Base-by-base conservation (phyloP, 176 grass and related monocot genomes). In the Coix lacrymajobi region DNA sequence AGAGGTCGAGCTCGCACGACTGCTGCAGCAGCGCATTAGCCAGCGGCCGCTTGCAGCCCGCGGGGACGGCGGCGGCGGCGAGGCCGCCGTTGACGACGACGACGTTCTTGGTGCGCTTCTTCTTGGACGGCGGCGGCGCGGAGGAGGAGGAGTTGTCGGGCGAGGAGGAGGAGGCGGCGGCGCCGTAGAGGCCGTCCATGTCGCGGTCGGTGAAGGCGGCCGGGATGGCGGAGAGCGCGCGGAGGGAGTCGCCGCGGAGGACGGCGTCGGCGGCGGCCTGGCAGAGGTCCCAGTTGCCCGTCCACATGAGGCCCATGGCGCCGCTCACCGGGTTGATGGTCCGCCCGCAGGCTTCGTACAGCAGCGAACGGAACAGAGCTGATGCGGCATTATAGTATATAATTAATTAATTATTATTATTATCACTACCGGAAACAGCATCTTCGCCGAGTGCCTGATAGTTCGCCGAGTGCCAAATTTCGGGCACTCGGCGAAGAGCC, bases 261-360 rank as follows among this genome's bases (percentile, higher is more conserved):
- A 98, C 85, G 37, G 91, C 79, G 5, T 85, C 82, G 41, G 90
- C 96, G 25, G 93, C 92, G 13, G 82, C 87, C 90, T 95, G 90
- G 82, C 93, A 99, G 26, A 96, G 71, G 80, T 96, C 84, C 96
- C 96, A 99, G 73, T 93, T 90, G 34, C 93, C 87, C 3, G 80
- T 87, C 91, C 89, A 93, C 85, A 96, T 92, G 19, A 98, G 85
- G 7, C 94, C 91, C 74, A 91, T 76, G 62, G 81, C 91, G 32
- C 94, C 94, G 80, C 74, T 92, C 74, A 94, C 91, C 65, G 91
- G 94, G 69, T 89, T 94, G 75, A 97, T 97, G 60, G 91, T 90
- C 30, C 94, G 81, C 0, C 94, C 94, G 26, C 91, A 94, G 8
- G 94, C 94, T 75, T 97, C 94, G 81, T 93, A 97, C 54, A 97